phyloP scores from a whole-genome alignment of 1,284 basidiomycete genomes.

The Ganoderma leucocontextum region DNA sequence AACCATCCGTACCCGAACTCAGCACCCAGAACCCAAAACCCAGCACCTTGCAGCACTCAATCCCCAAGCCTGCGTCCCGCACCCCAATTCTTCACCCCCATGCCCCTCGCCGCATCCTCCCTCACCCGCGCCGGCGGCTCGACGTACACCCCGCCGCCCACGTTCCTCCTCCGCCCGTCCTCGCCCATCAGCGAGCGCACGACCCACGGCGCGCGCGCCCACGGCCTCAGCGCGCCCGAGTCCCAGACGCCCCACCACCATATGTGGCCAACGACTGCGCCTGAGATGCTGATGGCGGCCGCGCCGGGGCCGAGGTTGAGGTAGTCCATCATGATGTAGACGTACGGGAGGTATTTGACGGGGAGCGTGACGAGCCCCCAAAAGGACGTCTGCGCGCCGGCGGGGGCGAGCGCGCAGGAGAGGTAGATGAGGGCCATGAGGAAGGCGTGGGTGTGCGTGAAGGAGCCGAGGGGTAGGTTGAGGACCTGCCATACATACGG shows the following conservation, averaged over 20 bases:
- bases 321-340: slow-evolving; percentile 77
- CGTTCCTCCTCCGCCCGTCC: slow-evolving; percentile 27
- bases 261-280: slow-evolving; percentile 77
- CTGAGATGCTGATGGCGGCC: slow-evolving; percentile 69
- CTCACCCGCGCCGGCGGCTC: slow-evolving; percentile 40
- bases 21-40: not conserved
- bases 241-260: slow-evolving; percentile 81
- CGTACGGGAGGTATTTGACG: slow-evolving; percentile 78
- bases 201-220: slow-evolving; percentile 50
- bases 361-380: slow-evolving; percentile 80
- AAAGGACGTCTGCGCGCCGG: slow-evolving; percentile 71
- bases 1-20: too few species aligned
- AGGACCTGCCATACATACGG: slow-evolving; percentile 47
- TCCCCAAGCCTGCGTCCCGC: slow-evolving; percentile 50
- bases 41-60: slow-evolving; percentile 9
- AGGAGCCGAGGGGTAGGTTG: slow-evolving; percentile 70
- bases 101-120: slow-evolving; percentile 33
- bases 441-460: slow-evolving; percentile 72
- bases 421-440: slow-evolving; percentile 76
- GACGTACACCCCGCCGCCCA: slow-evolving; percentile 43
- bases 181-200: slow-evolving; percentile 46
- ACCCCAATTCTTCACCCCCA: slow-evolving; percentile 51
- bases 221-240: slow-evolving; percentile 31
- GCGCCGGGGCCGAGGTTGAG: slow-evolving; percentile 67
- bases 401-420: slow-evolving; percentile 70